Conservation (phyloP, 2,329 filamentous ascomycete species). For the Colletotrichum gloeosporioides region DNA sequence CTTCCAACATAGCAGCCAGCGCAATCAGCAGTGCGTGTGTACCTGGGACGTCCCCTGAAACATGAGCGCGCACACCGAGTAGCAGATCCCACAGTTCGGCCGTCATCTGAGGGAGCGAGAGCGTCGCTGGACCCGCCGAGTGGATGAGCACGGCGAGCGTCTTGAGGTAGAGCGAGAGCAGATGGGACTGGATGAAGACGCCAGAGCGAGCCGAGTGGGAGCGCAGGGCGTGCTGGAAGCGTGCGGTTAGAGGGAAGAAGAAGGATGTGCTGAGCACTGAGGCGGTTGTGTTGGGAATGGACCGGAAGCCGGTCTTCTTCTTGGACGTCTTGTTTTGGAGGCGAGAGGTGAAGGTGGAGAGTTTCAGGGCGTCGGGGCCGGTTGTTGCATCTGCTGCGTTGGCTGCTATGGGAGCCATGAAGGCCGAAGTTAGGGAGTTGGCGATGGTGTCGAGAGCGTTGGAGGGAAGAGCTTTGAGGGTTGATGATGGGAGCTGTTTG, state of each 20-base stretch:
- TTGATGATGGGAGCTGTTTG: conserved; percentile 30
- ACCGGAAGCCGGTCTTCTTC: conserved; percentile 47
- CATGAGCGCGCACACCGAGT: conserved; percentile 67
- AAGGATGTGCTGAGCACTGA: conserved; percentile 77
- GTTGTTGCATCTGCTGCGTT: conserved; percentile 79
- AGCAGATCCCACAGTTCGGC: conserved; percentile 85
- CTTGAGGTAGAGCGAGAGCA: conserved; percentile 82
- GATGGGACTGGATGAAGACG: conserved; percentile 74
- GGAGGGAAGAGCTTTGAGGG: conserved; percentile 56
- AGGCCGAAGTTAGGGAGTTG: conserved; percentile 68
- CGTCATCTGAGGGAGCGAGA: conserved; percentile 80
- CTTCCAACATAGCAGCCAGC: conserved; percentile 79
- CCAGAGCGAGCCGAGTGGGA: conserved; percentile 43
- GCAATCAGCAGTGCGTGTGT: conserved; percentile 79
- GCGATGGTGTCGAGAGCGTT: conserved; percentile 74
- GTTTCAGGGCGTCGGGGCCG: conserved; percentile 84
- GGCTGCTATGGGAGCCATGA: conserved; percentile 83
- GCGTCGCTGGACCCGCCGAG: conserved; percentile 79
- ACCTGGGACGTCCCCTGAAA: conserved; percentile 68
- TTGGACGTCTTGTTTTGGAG: conserved; percentile 49
- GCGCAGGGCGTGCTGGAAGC: conserved; percentile 72
- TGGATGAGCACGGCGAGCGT: conserved; percentile 85
- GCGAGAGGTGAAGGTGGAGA: conserved; percentile 85
- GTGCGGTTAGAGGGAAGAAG: conserved; percentile 85
- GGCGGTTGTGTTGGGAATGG: conserved; percentile 79